A percentile compares a stretch with the other conserved stretches of the same genome.
phyloP scores from a whole-genome alignment of 495 filamentous ascomycete genomes.

The Geoglossum glabrum region DNA sequence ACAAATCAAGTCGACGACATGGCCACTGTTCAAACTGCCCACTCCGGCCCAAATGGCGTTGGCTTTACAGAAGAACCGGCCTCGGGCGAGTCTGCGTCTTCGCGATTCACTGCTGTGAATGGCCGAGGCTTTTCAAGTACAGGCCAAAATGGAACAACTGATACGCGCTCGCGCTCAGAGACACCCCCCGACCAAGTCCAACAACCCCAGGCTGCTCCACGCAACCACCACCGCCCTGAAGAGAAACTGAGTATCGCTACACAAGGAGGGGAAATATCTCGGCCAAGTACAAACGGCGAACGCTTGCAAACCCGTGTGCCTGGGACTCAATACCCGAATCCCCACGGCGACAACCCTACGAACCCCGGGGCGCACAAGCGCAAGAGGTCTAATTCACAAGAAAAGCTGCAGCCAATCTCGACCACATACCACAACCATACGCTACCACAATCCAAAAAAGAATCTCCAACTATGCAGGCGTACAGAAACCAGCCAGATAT shows the following conservation, averaged over 20 bases:
- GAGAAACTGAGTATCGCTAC: neutral
- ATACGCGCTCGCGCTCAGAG: neutral
- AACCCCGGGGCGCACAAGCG: neutral
- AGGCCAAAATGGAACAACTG: constrained; percentile 8
- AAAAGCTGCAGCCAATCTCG: neutral
- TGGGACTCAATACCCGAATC: neutral
- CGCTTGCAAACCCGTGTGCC: neutral
- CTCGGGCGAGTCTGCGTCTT: constrained; percentile 7
- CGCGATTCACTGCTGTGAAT: constrained; percentile 15
- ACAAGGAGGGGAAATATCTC: neutral
- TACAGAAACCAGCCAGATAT: neutral
- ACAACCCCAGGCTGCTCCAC: neutral
- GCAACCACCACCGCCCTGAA: neutral
- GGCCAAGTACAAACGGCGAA: neutral
- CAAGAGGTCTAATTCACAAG: constrained; percentile 2
- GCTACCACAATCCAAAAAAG: neutral
- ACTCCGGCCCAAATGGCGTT: constrained; percentile 5
- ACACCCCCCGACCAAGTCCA: constrained; percentile 8
- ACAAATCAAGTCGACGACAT: neutral
- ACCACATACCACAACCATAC: neutral
- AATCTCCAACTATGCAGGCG: neutral
- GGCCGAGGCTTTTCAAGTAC: constrained; percentile 10
- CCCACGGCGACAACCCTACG: neutral
- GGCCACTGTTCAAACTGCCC: neutral
- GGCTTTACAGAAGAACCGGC: constrained; percentile 10